Percentiles rank a stretch among this genome's conserved stretches.
Evolutionary conservation across 345 rosid genomes (phyloP).

Genomic region (Barbarea vulgaris): DNA sequence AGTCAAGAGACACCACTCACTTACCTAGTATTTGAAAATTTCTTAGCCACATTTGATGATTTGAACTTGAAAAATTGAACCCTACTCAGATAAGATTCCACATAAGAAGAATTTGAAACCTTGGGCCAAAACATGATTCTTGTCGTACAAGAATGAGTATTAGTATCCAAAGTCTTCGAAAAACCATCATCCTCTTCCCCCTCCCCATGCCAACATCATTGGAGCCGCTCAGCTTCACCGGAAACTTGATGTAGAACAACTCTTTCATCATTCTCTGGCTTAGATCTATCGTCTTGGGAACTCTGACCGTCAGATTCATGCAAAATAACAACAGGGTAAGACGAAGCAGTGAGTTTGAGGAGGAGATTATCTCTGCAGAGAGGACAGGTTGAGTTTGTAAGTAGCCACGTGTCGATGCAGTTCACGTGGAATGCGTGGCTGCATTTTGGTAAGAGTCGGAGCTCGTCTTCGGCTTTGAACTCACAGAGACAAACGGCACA

Average conservation of each 20-base stretch:
- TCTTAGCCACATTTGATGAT: too few relatives aligned
- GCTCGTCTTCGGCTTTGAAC: not conserved
- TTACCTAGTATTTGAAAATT: not conserved
- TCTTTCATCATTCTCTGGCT: not conserved
- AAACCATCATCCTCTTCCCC: too few relatives aligned
- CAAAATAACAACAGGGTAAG: not conserved
- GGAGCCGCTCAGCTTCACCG: conserved; percentile 43
- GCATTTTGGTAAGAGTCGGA: not conserved
- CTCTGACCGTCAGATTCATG: not conserved
- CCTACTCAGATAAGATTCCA: not conserved
- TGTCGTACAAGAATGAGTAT: conserved; percentile 59
- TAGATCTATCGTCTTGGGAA: not conserved
- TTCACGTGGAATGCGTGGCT: not conserved
- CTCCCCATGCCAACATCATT: conserved; percentile 41
- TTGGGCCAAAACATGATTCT: conserved; percentile 69
- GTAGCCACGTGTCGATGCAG: not conserved
- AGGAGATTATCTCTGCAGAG: not conserved
- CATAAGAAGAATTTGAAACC: conserved; percentile 56
- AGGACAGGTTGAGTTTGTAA: not conserved
- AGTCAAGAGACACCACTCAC: not conserved
- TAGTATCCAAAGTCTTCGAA: too few relatives aligned
- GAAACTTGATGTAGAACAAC: conserved; percentile 31
- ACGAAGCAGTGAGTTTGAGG: not conserved
- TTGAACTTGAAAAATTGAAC: not conserved
- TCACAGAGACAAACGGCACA: not conserved